Base-by-base conservation (phyloP, 805 yeast genomes). In the Limtongia smithiae region DNA sequence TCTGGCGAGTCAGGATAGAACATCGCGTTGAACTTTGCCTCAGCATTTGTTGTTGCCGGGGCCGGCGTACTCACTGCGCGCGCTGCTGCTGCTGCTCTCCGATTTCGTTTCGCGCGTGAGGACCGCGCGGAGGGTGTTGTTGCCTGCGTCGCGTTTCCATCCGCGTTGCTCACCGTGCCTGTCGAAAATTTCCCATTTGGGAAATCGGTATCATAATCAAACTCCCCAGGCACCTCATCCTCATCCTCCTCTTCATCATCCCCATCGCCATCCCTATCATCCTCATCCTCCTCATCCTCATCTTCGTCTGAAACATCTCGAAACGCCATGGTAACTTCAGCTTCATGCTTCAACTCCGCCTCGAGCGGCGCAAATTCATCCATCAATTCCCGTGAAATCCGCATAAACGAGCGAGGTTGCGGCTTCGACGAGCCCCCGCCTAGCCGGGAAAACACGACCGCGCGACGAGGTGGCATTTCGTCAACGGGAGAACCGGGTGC, bases 311-410 rank as follows among this genome's bases (percentile, higher is more conserved):
- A 35, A 11, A 45, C 57, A 1, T 44, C 57, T 18, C 59, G 36
- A n/a, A 58, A 46, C 20, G 61, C 51, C 41, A 46, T 31, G 24
- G 61, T 58, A 20, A 58, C 55, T 15, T 57, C 62, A 1, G 61
- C 61, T 28, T 58, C 62, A 18, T 44, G 54, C 42, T 55, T 51
- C 30, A 58, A 48, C 34, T 58, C 62, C 12, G 57, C 60, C 12
- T 54, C 62, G 8, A 41, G 54, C 6, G 62, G 62, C 24, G 60
- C 48, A 25, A 49, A 32, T 41, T 58, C 62, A 22, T 54, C 51
- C 4, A 48, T 51, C 9, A 58, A 46, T 28, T 57, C 61, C 8
- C 54, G 47, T 9, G 55, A 42, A 15, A 58, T 52, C 11, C 62
- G 48, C 51, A 54, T 48, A 24, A 58, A 46, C 20, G 51, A 32